Evolutionary conservation across 306 rosid genomes (phyloP).

Genomic region (Oxytropis ochrocephala): DNA sequence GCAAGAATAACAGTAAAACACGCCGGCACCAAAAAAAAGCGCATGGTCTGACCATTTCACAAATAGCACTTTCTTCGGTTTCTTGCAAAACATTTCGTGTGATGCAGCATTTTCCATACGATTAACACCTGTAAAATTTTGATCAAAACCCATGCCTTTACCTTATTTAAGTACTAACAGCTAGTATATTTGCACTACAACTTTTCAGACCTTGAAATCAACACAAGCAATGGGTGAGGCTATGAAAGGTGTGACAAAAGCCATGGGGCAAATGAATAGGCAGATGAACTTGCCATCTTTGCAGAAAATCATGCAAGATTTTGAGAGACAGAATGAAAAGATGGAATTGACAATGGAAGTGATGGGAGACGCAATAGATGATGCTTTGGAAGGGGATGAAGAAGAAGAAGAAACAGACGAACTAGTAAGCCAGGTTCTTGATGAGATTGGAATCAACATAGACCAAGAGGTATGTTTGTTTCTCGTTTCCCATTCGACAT

Average conservation of each 20-base stretch:
- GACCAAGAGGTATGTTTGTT: slow-evolving; percentile 73
- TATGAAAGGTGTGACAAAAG: slow-evolving; percentile 98
- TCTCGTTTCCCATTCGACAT: neutral
- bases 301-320: slow-evolving; percentile 96
- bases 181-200: neutral
- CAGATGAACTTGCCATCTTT: slow-evolving; percentile 95
- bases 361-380: slow-evolving; percentile 96
- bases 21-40: too few species aligned
- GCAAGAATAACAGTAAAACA: too few species aligned
- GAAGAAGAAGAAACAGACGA: slow-evolving; percentile 98
- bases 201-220: slow-evolving; percentile 78
- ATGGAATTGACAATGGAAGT: slow-evolving; percentile 84
- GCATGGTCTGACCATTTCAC: too few species aligned
- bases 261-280: slow-evolving; percentile 99
- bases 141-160: neutral
- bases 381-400: slow-evolving; percentile 97
- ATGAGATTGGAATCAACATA: slow-evolving; percentile 84
- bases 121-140: neutral
- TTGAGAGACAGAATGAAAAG: slow-evolving; percentile 89
- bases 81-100: too few species aligned
- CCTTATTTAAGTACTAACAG: neutral
- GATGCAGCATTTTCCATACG: too few species aligned
- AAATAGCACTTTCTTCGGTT: too few species aligned
- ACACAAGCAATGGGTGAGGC: slow-evolving; percentile 99
- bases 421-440: slow-evolving; percentile 90